A percentile compares a stretch with the other conserved stretches of the same genome.
Evolutionary conservation across 768 basidiomycete species (phyloP).

Genomic region (Lactifluus subvellereus): DNA sequence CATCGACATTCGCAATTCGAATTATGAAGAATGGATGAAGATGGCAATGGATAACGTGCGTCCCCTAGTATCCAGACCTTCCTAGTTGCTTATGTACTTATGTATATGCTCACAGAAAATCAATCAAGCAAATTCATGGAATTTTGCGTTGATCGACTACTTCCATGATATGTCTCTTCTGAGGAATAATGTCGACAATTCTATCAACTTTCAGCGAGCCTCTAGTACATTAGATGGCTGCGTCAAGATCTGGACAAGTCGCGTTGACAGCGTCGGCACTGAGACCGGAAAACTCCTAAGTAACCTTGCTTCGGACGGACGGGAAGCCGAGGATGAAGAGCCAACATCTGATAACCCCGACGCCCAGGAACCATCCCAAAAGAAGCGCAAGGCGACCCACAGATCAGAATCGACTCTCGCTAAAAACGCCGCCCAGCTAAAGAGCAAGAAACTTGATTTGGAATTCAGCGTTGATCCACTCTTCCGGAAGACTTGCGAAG

Average conservation of each 20-base stretch:
- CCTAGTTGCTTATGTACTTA: not conserved
- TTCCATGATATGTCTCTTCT: constrained; percentile 97
- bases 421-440: constrained; percentile 72
- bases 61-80: constrained; percentile 6
- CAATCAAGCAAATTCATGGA: constrained; percentile 96
- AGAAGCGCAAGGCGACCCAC: constrained; percentile 58
- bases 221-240: constrained; percentile 97
- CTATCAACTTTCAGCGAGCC: constrained; percentile 99
- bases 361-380: constrained; percentile 55
- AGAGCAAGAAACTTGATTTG: constrained; percentile 89
- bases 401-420: constrained; percentile 83
- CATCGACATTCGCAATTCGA: constrained; percentile 82
- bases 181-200: constrained; percentile 87
- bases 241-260: constrained; percentile 98
- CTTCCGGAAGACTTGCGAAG: constrained; percentile 95
- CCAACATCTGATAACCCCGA: constrained; percentile 55
- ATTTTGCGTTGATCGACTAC: constrained; percentile 96
- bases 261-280: constrained; percentile 94
- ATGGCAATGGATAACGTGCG: constrained; percentile 95
- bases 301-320: constrained; percentile 70
- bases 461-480: constrained; percentile 96
- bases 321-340: constrained; percentile 55
- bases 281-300: constrained; percentile 94
- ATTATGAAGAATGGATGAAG: constrained; percentile 99
- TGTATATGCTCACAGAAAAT: constrained; percentile 76